Conservation (phyloP, 345 rosid genomes). For the Eucalyptus cloeziana region DNA sequence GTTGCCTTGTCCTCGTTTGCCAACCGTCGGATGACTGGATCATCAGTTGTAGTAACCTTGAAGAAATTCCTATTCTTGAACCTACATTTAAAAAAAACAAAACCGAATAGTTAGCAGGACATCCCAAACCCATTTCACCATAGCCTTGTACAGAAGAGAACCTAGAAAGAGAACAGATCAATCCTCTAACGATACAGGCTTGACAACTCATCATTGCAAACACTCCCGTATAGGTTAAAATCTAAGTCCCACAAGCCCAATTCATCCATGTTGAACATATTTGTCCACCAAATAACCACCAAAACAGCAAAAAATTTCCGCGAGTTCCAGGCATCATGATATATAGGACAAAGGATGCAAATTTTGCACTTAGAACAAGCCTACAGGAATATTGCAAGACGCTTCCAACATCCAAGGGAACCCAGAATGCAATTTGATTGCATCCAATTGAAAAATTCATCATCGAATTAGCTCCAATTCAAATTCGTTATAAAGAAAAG, state of each 20-base stretch:
- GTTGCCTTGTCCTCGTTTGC: conserved; percentile 94
- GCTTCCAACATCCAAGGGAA: neutral
- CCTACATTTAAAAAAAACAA: neutral
- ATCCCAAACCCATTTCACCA: neutral
- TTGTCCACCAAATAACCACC: neutral
- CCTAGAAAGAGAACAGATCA: neutral
- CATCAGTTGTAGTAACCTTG: conserved; percentile 92
- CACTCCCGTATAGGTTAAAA: neutral
- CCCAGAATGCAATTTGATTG: neutral
- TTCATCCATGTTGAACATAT: neutral
- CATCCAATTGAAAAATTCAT: neutral
- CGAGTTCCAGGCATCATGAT: neutral
- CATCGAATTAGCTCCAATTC: neutral
- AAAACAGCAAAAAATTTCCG: neutral
- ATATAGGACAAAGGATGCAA: neutral
- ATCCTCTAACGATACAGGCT: neutral
- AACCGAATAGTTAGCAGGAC: neutral
- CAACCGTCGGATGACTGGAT: conserved; percentile 71
- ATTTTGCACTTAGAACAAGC: neutral
- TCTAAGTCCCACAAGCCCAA: neutral
- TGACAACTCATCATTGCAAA: neutral
- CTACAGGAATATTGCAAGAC: neutral
- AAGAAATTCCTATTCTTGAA: conserved; percentile 84
- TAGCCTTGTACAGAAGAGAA: neutral
- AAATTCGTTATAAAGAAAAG: neutral